Evolutionary conservation across 805 yeast genomes (phyloP).

Genomic region (Saccharomyces mikatae): DNA sequence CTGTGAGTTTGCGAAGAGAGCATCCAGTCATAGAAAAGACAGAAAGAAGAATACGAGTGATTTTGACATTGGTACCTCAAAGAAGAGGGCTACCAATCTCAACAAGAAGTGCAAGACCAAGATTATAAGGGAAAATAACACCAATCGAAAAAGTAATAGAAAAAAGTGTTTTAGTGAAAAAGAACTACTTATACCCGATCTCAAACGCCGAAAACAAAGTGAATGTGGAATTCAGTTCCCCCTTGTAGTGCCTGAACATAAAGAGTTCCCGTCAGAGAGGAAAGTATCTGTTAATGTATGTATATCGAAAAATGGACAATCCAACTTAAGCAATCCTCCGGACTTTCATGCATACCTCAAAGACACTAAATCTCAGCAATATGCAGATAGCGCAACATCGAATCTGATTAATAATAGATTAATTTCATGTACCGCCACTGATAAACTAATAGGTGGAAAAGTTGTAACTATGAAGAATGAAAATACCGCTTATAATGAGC

Average conservation of each 20-base stretch:
- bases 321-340: not conserved
- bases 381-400: not conserved
- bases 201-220: not conserved
- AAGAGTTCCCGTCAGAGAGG: not conserved
- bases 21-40: not conserved
- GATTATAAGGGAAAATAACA: not conserved
- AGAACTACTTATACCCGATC: not conserved
- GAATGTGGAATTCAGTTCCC: not conserved
- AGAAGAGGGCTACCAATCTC: not conserved
- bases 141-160: not conserved
- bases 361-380: not conserved
- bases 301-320: not conserved
- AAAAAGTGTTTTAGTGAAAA: not conserved
- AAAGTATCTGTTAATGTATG: not conserved
- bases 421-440: not conserved
- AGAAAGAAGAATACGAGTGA: not conserved
- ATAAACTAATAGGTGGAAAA: not conserved
- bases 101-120: not conserved
- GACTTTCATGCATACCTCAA: not conserved
- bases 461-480: not conserved
- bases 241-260: not conserved
- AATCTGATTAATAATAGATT: not conserved
- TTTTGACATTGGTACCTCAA: not conserved
- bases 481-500: not conserved
- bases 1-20: not conserved